Evolutionary conservation across 495 filamentous ascomycete species (phyloP), one percentile per base, ranked within the genome.

Genomic region (Penicillium odoratum): DNA sequence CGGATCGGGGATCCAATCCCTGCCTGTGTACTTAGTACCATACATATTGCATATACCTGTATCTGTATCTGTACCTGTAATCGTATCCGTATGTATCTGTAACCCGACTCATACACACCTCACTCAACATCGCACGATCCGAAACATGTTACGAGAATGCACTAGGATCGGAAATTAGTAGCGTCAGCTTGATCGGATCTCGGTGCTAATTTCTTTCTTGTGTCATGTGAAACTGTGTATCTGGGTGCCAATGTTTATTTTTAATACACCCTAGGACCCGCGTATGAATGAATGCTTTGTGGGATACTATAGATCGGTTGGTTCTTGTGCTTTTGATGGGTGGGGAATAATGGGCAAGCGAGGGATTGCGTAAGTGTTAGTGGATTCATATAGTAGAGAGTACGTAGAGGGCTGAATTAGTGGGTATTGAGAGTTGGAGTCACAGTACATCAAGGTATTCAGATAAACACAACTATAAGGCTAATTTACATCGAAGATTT

Each of bases 401-500:
- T 21, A 21, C 21, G 21, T 21, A 21, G 21, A 21, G 21, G 21
- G 21, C 21, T 21, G 21, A 21, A 21, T 21, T 21, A 21, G 21
- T 21, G 21, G 21, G 21, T 21, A 21, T 21, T 21, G 21, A 2
- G 2, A 21, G 21, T 21, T 21, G 21, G 21, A 21, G 21, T 21
- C 21, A 21, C 21, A 40, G 34, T 34, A 51, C 5, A 42, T 16
- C n/a, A 53, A 53, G 38, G 38, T 26, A 42, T 43, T 43, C 26
- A 42, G 28, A 43, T 43, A 44, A 44, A 29, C 16, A 53, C 16
- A 28, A 43, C 38, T n/a, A 55, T 36, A 21, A 36, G 53, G 53
- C 53, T 56, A 56, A 56, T 56, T 56, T 55, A 56, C 44, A 21
- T 21, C 21, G 21, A 21, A 21, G 21, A 21, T 21, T 21, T 21